These are phyloP conservation scores for Mallotus repandus DNA, from an alignment of 441 rosid species.

Conservation along the genomic window DNA sequence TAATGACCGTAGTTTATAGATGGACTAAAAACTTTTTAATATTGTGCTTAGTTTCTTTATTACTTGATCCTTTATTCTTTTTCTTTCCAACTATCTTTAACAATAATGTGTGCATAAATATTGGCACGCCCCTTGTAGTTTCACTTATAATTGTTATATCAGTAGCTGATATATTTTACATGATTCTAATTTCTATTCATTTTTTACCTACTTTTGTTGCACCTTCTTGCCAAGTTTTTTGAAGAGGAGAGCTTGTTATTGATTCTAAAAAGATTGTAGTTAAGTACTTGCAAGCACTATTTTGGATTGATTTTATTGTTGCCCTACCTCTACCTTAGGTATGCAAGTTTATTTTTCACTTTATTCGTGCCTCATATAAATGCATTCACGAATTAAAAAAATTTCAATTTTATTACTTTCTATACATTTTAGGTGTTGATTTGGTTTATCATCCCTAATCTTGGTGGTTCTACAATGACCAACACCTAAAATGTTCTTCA, in stretches of 20 bases:
- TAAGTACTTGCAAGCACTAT: conserved; percentile 53
- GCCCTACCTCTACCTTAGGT: conserved; percentile 96
- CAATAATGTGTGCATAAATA: too few relatives aligned
- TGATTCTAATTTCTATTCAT: conserved; percentile 58
- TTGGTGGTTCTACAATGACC: conserved; percentile 63
- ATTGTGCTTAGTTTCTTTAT: conserved; percentile 68
- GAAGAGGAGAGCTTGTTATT: conserved; percentile 87
- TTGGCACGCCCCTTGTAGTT: too few relatives aligned
- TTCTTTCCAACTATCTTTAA: conserved; percentile 56
- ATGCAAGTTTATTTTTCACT: not conserved
- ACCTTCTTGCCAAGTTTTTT: conserved; percentile 87
- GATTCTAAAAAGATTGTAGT: conserved; percentile 63
- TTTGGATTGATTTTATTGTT: conserved; percentile 77
- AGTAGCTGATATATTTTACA: conserved; percentile 70
- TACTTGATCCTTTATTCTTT: conserved; percentile 85
- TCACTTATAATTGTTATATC: too few relatives aligned
- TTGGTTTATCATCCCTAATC: conserved; percentile 71
- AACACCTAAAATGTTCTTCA: conserved; percentile 75
- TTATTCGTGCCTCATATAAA: not conserved
- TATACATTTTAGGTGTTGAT: conserved; percentile 50
- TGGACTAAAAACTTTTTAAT: conserved; percentile 82
- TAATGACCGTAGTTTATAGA: conserved; percentile 53
- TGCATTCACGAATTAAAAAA: not conserved
- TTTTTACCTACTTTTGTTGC: conserved; percentile 81
- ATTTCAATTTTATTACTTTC: too few relatives aligned